A percentile compares a stretch with the other conserved stretches of the same genome.
phyloP scores from a whole-genome alignment of 1,284 basidiomycete genomes.

The Coniophora puteana region DNA sequence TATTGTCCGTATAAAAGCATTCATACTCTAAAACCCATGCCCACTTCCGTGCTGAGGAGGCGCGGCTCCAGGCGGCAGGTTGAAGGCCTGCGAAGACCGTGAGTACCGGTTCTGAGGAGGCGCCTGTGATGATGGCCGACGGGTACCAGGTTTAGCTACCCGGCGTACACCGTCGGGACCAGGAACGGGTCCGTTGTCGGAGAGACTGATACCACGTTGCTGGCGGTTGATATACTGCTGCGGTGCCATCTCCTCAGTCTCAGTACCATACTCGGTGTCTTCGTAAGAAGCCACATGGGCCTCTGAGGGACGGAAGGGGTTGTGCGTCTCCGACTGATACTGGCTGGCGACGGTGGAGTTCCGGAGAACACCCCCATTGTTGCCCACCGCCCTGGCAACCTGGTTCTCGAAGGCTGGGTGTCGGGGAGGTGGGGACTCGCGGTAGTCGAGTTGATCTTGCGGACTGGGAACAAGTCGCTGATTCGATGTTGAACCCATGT shows the following conservation, averaged over 20 bases:
- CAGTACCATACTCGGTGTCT: slow-evolving; percentile 32
- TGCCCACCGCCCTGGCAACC: slow-evolving; percentile 35
- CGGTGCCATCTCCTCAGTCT: slow-evolving; percentile 35
- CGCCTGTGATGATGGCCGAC: slow-evolving; percentile 55
- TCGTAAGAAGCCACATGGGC: slow-evolving; percentile 32
- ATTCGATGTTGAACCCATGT: slow-evolving; percentile 54
- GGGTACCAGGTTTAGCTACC: slow-evolving; percentile 51
- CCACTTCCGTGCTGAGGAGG: slow-evolving; percentile 46
- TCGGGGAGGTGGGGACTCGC: slow-evolving; percentile 22
- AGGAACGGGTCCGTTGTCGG: slow-evolving; percentile 78
- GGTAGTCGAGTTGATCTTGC: slow-evolving; percentile 40
- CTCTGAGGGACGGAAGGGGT: slow-evolving; percentile 43
- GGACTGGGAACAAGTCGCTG: slow-evolving; percentile 54
- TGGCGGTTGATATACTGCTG: slow-evolving; percentile 24
- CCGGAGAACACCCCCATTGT: slow-evolving; percentile 37
- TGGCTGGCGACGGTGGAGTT: slow-evolving; percentile 34
- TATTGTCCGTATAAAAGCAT: slow-evolving; percentile 15
- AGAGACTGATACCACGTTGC: slow-evolving; percentile 66
- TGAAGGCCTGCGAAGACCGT: slow-evolving; percentile 47
- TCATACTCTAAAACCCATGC: no score
- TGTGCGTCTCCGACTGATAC: slow-evolving; percentile 49
- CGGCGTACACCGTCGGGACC: slow-evolving; percentile 71
- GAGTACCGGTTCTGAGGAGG: slow-evolving; percentile 71
- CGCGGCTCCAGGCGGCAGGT: slow-evolving; percentile 72
- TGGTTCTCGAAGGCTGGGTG: slow-evolving; percentile 37